Evolutionary conservation across 192 early-diverging fungal genomes (phyloP).

Genomic region (Geranomyces michiganensis): DNA sequence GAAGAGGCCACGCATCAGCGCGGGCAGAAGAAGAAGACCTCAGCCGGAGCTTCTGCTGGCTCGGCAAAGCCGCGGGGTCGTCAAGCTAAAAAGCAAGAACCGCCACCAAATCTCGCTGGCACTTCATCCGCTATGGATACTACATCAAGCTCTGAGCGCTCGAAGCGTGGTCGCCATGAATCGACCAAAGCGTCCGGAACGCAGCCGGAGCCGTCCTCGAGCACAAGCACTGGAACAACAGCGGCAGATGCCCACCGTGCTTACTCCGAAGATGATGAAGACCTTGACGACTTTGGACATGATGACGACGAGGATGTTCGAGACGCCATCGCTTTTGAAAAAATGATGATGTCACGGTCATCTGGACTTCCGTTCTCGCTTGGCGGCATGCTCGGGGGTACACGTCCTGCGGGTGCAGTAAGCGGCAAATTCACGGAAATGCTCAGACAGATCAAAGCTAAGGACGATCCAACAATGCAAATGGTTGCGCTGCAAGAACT

Average conservation of each 20-base stretch:
- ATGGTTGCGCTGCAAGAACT: slow-evolving; percentile 87
- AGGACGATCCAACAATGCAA: slow-evolving; percentile 67
- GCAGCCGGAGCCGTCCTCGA: background rate
- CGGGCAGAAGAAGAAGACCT: background rate
- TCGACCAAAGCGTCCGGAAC: background rate
- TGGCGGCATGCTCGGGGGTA: slow-evolving; percentile 1
- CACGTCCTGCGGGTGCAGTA: background rate
- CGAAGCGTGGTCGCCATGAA: background rate
- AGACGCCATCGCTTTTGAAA: background rate
- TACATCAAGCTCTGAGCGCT: background rate
- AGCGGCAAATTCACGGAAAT: slow-evolving; percentile 59
- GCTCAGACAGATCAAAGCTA: slow-evolving; percentile 57
- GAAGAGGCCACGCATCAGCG: background rate
- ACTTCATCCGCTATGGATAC: background rate
- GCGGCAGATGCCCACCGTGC: background rate
- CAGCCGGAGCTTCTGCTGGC: background rate
- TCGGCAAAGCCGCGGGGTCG: background rate
- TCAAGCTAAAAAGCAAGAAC: slow-evolving; percentile 1
- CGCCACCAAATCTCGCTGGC: background rate
- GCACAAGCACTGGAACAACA: background rate
- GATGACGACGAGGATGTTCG: background rate
- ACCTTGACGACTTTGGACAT: background rate
- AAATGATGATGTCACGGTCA: slow-evolving; percentile 6
- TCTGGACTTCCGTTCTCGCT: background rate
- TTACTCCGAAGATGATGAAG: background rate